Base-by-base conservation (phyloP, 805 yeast genomes). In the Teunomyces aglyptinius region DNA sequence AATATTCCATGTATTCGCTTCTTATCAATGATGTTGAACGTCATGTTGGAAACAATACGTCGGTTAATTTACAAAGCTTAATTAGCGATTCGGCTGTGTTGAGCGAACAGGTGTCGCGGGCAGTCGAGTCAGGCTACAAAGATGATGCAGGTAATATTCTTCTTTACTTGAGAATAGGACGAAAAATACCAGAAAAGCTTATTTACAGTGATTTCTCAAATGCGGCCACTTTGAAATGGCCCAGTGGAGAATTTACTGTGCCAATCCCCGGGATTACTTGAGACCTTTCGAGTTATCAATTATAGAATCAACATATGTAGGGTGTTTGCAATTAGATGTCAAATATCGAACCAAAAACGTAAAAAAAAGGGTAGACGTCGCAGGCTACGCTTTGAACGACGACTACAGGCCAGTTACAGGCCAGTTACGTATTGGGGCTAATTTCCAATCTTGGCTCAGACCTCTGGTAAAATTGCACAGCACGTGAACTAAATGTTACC, bases 21-120 rank as follows among this genome's bases (percentile, higher is more conserved):
- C 58, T 90, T 34, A 68, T 90, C 22, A 89, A 90, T 56, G 97
- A 90, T 58, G 68, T 90, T 15, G 96, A 90, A 62, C 68, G 83
- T 18, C 87, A 77, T 57, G 78, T 82, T 5, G 96, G 89, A 0
- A 59, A 62, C 3, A 67, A 73, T 20, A 55, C 54, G 5, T 60
- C 75, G 1, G 62, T 86, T 18, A 71, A 78, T 47, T 43, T 70
- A 32, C 56, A 49, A 15, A 43, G 34, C 18, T 43, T 60, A 26
- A 50, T 68, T 19, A 41, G 46, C 8, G 51, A 71, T 1, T 49
- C 56, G 20, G 40, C 53, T 4, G 58, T 57, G 41, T 57, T 68
- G 44, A 46, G 53, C 1, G 52, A 2, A 1, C 54, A 68, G 50
- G 54, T 75, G 1, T 50, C 65, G 3, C 54, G 64, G 2, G 63